Base-by-base conservation (phyloP, 352 stramenopile genomes). In the Phytophthora tubulina region DNA sequence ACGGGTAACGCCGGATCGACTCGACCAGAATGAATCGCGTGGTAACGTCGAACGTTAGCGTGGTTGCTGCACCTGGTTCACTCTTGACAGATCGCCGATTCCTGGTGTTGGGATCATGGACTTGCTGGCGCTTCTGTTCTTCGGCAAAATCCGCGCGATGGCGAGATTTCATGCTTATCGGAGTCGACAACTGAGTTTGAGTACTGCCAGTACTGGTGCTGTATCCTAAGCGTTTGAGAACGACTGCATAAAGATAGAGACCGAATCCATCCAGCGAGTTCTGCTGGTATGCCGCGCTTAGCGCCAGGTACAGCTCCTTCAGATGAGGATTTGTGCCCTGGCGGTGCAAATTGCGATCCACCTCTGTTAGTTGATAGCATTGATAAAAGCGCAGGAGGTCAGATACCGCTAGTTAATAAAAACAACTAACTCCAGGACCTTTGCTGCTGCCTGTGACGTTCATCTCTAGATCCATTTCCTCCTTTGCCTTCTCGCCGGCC, bases 401-500 rank as follows among this genome's bases (percentile, higher is more conserved):
- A 59, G 35, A n/a, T 49, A 27, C 6, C 13, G 10, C n/a, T 11
- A n/a, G 6, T 48, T 56, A 39, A 21, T 38, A 17, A 33, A 36
- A 35, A n/a, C 3, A 62, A 58, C 17, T 32, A 6, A 3, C 17
- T 15, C 17, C 6, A 60, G 13, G 4, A 76, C 70, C 55, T 75
- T 79, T 81, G 68, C 77, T 79, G 32, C 77, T 72, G 31, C 81
- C 78, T 35, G 84, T 80, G 15, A 90, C 76, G 62, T 88, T 91
- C 63, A 90, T 88, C 58, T 93, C 82, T 6, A 93, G 67, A 62
- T 88, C 79, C 76, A 90, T 82, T 69, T 95, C 88, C 56, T 95
- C 85, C 38, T 93, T 95, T 42, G 81, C 77, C 55, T 94, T 93
- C 65, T 96, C 89, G 15, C 89, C 89, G 35, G 88, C 89, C 82